Percentiles rank a stretch among this genome's conserved stretches.
phyloP scores from a whole-genome alignment of 495 filamentous ascomycete genomes.

The Neurospora sp. region DNA sequence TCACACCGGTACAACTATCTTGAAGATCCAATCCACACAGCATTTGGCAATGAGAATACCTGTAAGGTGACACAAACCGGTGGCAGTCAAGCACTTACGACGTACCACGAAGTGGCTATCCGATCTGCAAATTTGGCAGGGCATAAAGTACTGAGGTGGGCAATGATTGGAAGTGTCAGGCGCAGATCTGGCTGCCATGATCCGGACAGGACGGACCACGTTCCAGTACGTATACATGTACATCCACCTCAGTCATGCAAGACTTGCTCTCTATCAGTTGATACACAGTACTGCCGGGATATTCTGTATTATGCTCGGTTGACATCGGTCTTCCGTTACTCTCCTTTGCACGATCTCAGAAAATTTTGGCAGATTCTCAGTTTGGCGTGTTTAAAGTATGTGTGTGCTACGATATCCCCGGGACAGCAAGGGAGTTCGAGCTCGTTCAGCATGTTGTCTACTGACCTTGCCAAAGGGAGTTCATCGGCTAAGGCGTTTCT shows the following conservation, averaged over 20 bases:
- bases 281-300: not conserved
- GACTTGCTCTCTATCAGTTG: not conserved
- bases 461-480: not conserved
- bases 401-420: not conserved
- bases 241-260: not conserved
- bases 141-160: not conserved
- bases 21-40: constrained; percentile 4
- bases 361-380: not conserved
- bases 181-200: constrained; percentile 11
- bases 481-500: not conserved
- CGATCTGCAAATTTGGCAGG: not conserved
- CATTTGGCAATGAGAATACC: not conserved
- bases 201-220: constrained; percentile 2
- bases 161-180: not conserved
- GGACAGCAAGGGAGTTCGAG: not conserved
- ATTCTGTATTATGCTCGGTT: not conserved
- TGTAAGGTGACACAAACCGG: not conserved
- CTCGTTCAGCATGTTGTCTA: not conserved
- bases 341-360: not conserved
- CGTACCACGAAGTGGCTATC: not conserved
- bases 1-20: constrained; percentile 2
- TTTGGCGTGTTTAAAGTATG: not conserved
- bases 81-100: not conserved
- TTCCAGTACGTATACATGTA: not conserved
- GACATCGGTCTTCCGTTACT: not conserved